These are phyloP conservation scores for Penicillium coprophilum DNA, from an alignment of 495 filamentous ascomycete genomes.

Conservation along the genomic window DNA sequence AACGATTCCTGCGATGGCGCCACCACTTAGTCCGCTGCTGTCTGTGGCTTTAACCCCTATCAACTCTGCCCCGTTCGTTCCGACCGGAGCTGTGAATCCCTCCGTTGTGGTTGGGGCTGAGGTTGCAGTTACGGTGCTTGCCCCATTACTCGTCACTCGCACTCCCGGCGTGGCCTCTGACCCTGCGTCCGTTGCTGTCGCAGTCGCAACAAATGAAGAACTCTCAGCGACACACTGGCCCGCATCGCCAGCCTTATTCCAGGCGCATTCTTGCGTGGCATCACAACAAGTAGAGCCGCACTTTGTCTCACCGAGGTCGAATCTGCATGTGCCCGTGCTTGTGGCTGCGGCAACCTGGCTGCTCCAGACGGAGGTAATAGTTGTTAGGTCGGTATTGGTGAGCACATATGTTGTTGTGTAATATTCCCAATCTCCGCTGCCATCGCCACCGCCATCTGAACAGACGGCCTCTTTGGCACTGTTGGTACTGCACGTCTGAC, in stretches of 20 bases:
- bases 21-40: conserved; percentile 62
- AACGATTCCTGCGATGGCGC: conserved; percentile 94
- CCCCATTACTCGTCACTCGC: conserved; percentile 66
- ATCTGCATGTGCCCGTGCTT: conserved; percentile 54
- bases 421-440: conserved; percentile 43
- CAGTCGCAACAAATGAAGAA: conserved; percentile 40
- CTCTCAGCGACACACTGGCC: conserved; percentile 42
- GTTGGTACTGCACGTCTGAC: conserved; percentile 64
- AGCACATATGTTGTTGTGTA: conserved; percentile 68
- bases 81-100: conserved; percentile 56
- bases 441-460: conserved; percentile 30
- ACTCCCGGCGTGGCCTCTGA: conserved; percentile 54
- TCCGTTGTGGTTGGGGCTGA: conserved; percentile 57
- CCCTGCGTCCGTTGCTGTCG: conserved; percentile 19
- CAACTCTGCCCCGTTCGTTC: conserved; percentile 50
- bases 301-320: conserved; percentile 57
- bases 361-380: conserved; percentile 66
- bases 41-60: conserved; percentile 43
- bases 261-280: conserved; percentile 62
- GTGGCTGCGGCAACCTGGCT: conserved; percentile 46
- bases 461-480: conserved; percentile 55
- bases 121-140: conserved; percentile 55
- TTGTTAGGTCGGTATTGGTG: conserved; percentile 64
- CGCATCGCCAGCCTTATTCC: conserved; percentile 13
- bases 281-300: conserved; percentile 79